These are phyloP conservation scores for Tylopilus vinaceipallidus DNA, from an alignment of 768 basidiomycete species.

Conservation along the genomic window DNA sequence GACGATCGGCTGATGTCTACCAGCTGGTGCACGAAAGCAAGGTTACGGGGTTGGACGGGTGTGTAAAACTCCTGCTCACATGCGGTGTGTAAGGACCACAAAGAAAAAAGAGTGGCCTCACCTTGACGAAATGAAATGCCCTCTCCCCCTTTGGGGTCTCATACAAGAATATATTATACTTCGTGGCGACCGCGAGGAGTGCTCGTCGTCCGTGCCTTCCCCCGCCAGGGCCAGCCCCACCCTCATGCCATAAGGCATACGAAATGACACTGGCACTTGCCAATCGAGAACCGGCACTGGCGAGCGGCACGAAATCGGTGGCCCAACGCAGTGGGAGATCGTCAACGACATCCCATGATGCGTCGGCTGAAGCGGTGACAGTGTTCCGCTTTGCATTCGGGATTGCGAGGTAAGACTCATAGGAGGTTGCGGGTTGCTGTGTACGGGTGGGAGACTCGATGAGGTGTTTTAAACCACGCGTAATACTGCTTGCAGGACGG, in stretches of 20 bases:
- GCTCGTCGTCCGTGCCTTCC: conserved; percentile 45
- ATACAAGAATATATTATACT: conserved; percentile 69
- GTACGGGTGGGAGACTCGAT: conserved; percentile 37
- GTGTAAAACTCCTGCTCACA: conserved; percentile 77
- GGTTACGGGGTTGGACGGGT: conserved; percentile 61
- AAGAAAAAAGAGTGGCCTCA: too few species aligned
- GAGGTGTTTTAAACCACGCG: conserved; percentile 62
- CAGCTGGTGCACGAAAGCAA: conserved; percentile 70
- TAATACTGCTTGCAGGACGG: conserved; percentile 54
- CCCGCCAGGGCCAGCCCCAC: conserved; percentile 43
- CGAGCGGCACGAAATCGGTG: conserved; percentile 83
- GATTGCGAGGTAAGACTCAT: conserved; percentile 31
- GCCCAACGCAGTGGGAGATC: conserved; percentile 78
- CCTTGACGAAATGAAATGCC: conserved; percentile 82
- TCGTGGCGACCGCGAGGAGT: conserved; percentile 74
- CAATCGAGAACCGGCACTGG: conserved; percentile 62
- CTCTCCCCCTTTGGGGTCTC: conserved; percentile 82
- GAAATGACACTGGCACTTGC: conserved; percentile 54
- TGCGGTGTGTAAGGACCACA: conserved; percentile 2
- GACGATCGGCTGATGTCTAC: conserved; percentile 49
- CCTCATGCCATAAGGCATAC: conserved; percentile 70
- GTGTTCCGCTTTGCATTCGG: conserved; percentile 25
- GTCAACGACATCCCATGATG: conserved; percentile 73
- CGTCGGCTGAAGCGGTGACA: conserved; percentile 41
- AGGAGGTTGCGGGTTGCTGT: conserved; percentile 25